phyloP scores from a whole-genome alignment of 257 asterid species.

The Voacanga thouarsii region DNA sequence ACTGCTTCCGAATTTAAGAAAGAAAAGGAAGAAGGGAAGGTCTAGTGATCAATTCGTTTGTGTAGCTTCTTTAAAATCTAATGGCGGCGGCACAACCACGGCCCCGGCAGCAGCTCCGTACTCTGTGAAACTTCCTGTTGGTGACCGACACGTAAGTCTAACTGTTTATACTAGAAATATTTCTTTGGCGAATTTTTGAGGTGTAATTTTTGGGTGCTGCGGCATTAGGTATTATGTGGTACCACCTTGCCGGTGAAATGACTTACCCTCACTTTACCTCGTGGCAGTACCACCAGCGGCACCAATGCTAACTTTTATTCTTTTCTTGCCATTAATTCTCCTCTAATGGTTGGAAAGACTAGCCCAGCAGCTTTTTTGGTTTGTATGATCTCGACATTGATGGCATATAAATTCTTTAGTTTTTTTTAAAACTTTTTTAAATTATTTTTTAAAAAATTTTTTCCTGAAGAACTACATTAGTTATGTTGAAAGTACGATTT shows the following conservation, averaged over 20 bases:
- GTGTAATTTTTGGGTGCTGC: neutral
- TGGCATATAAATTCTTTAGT: too few relatives aligned
- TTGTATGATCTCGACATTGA: too few relatives aligned
- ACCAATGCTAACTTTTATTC: too few relatives aligned
- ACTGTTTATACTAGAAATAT: neutral
- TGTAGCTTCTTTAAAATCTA: neutral
- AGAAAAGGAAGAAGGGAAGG: neutral
- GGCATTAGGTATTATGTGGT: neutral
- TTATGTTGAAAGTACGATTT: too few relatives aligned
- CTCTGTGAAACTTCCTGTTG: conserved; percentile 74
- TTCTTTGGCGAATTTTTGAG: neutral
- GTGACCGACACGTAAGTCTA: conserved; percentile 66
- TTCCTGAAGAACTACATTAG: too few relatives aligned
- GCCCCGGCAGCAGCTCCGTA: conserved; percentile 34
- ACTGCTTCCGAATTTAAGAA: neutral
- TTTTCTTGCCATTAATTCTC: neutral
- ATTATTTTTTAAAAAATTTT: too few relatives aligned
- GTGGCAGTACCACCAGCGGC: too few relatives aligned
- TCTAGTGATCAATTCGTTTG: neutral
- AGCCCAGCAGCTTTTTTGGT: neutral
- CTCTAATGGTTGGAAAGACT: too few relatives aligned
- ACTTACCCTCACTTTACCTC: neutral
- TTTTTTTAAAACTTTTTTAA: too few relatives aligned
- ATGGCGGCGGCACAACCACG: neutral
- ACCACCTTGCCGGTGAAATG: neutral